Evolutionary conservation across 75 land plant genomes (phyloP), one percentile per base, ranked within the genome.

Genomic region (Picea glauca): DNA sequence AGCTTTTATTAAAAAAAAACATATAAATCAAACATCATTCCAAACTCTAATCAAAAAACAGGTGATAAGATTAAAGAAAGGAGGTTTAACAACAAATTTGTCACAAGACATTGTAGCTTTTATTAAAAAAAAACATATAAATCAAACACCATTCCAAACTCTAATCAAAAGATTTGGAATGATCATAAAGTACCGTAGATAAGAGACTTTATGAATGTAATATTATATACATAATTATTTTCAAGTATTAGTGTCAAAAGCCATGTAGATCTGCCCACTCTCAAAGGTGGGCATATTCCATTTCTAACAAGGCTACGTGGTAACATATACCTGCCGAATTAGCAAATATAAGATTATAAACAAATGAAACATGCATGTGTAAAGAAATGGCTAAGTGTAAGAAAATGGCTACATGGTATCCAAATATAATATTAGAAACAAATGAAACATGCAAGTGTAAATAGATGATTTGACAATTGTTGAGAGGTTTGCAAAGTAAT

Each of bases 251-350:
- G 93, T 86, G 43, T 88, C 83, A 18, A 91, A 93, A 80, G 91
- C 92, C 50, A 59, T 32, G 59, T 93, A 92, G 9, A 95, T 91
- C 68, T 89, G 87, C 43, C 68, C 87, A 84, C 43, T 93, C 93
- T 93, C 96, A 93, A 72, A 91, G 98, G 62, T 86, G 74, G 18
- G 88, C 78, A 95, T 76, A 26, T 96, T 93, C 59, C 92, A 81
- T 77, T 87, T 50, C 12, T 9, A 50, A 26, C 26, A 26, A 26
- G 26, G 26, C 26, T 26, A 26, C 26, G 26, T 26, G 26, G 26
- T 26, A 26, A 26, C 26, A 26, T 26, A 26, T 26, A 26, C 26
- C 26, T 26, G 26, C 26, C 0, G 26, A 26, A 26, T 26, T 26
- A 26, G 26, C 26, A 26, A 26, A 26, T 26, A 26, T 26, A 26